A percentile compares a stretch with the other conserved stretches of the same genome.
Conservation (phyloP, 306 rosid species). For the Pterocarpus macrocarpus region DNA sequence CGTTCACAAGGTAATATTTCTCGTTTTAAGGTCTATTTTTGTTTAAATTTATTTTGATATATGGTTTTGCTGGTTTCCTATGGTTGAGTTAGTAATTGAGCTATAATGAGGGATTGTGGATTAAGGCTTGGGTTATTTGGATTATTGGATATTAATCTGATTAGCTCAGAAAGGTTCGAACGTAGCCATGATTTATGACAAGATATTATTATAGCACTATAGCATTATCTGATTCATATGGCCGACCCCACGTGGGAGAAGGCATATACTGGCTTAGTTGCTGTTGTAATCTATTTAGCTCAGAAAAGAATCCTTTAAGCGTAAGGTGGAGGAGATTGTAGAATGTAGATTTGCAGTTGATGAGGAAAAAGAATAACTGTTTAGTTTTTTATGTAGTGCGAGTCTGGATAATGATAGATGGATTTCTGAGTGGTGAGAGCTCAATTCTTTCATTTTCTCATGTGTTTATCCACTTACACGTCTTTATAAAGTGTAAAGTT, state of each 20-base stretch:
- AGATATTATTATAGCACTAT: too few relatives aligned
- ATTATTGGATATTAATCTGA: not conserved
- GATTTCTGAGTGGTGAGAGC: slow-evolving; percentile 4
- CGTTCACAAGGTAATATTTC: slow-evolving; percentile 78
- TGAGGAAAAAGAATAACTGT: not conserved
- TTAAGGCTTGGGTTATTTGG: slow-evolving; percentile 3
- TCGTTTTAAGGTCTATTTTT: not conserved
- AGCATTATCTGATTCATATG: too few relatives aligned
- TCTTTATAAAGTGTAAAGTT: not conserved
- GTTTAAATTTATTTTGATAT: slow-evolving; percentile 3
- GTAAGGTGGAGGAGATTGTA: not conserved
- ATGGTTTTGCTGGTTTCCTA: not conserved
- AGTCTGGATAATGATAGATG: not conserved
- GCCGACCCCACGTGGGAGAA: too few relatives aligned
- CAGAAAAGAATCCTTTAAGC: slow-evolving; percentile 1
- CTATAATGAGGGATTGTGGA: slow-evolving; percentile 4
- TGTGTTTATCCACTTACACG: not conserved
- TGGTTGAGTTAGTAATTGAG: not conserved
- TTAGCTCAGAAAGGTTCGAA: not conserved
- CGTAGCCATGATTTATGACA: too few relatives aligned
- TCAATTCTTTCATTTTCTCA: slow-evolving; percentile 19
- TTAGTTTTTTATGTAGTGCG: not conserved
- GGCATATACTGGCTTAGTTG: too few relatives aligned
- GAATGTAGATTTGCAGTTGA: not conserved
- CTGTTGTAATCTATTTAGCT: not conserved